Percentiles rank a stretch among this genome's conserved stretches.
Evolutionary conservation across 805 yeast genomes (phyloP).

Genomic region (Teunomyces cretensis): DNA sequence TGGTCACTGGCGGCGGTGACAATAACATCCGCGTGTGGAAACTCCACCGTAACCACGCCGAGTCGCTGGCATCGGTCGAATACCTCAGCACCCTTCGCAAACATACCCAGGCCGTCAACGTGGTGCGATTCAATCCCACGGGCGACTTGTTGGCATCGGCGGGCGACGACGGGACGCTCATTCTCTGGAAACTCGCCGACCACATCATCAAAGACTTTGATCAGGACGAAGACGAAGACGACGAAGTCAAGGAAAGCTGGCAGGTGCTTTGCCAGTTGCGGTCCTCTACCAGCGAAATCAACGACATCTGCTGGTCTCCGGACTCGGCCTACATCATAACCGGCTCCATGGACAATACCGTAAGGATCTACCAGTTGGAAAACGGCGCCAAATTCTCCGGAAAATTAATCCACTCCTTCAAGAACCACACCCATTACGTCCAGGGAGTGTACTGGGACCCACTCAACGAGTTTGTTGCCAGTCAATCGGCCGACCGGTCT

Average conservation of each 20-base stretch:
- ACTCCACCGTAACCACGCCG: constrained; percentile 8
- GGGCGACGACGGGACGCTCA: constrained; percentile 90
- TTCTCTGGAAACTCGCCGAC: constrained; percentile 71
- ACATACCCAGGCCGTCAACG: constrained; percentile 94
- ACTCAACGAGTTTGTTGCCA: constrained; percentile 65
- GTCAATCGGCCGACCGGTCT: constrained; percentile 88
- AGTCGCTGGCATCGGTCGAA: constrained; percentile 44
- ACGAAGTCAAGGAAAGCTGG: constrained; percentile 75
- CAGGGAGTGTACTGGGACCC: constrained; percentile 99
- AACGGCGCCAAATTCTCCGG: constrained; percentile 4
- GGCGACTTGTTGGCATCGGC: constrained; percentile 83
- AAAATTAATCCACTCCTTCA: constrained; percentile 39
- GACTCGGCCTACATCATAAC: constrained; percentile 72
- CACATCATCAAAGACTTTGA: constrained; percentile 61
- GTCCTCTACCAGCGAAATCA: constrained; percentile 70
- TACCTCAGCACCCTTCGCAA: constrained; percentile 79
- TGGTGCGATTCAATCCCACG: constrained; percentile 71
- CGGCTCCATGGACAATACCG: constrained; percentile 87
- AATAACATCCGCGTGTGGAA: constrained; percentile 73
- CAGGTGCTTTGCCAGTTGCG: constrained; percentile 56
- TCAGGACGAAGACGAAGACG: constrained; percentile 39
- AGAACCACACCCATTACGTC: constrained; percentile 83
- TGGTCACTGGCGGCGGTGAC: constrained; percentile 95
- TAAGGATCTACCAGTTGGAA: constrained; percentile 61
- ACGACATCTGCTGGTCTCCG: constrained; percentile 94